Conservation (phyloP, 31 red algal genomes). For the Endocladia muricata region DNA sequence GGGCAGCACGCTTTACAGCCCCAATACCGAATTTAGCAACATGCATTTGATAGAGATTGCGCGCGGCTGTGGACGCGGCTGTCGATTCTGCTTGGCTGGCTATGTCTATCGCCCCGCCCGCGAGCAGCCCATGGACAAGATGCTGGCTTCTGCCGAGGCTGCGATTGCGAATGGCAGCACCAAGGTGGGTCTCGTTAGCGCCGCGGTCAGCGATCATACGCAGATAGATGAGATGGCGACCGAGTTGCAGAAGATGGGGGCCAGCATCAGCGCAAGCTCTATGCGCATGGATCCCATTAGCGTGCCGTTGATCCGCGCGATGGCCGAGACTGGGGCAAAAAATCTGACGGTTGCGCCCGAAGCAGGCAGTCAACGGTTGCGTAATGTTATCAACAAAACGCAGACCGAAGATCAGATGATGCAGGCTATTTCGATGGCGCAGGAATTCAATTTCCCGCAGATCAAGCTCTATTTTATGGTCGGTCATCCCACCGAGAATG, state of each 20-base stretch:
- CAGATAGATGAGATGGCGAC: slow-evolving; percentile 64
- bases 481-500: slow-evolving; percentile 73
- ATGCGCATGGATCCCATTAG: slow-evolving; percentile 36
- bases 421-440: slow-evolving; percentile 65
- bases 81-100: slow-evolving; percentile 82
- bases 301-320: too few relatives aligned
- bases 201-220: slow-evolving; percentile 60
- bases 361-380: slow-evolving; percentile 79
- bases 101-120: slow-evolving; percentile 82
- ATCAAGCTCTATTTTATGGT: slow-evolving; percentile 92
- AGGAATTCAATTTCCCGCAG: slow-evolving; percentile 54
- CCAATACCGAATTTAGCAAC: slow-evolving; percentile 60
- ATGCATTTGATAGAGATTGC: slow-evolving; percentile 76
- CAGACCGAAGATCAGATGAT: slow-evolving; percentile 65
- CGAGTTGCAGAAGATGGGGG: slow-evolving; percentile 57
- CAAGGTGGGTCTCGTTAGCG: slow-evolving; percentile 74
- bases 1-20: slow-evolving; percentile 59
- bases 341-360: slow-evolving; percentile 71
- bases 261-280: slow-evolving; percentile 52
- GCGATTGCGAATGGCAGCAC: slow-evolving; percentile 63
- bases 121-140: slow-evolving; percentile 52
- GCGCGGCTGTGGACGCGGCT: slow-evolving; percentile 81
- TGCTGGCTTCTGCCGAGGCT: slow-evolving; percentile 54
- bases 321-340: slow-evolving; percentile 67
- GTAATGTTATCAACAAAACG: slow-evolving; percentile 87